These are phyloP conservation scores for Pseudogymnoascus sp. DNA, from an alignment of 2,329 filamentous ascomycete genomes.

Conservation along the genomic window DNA sequence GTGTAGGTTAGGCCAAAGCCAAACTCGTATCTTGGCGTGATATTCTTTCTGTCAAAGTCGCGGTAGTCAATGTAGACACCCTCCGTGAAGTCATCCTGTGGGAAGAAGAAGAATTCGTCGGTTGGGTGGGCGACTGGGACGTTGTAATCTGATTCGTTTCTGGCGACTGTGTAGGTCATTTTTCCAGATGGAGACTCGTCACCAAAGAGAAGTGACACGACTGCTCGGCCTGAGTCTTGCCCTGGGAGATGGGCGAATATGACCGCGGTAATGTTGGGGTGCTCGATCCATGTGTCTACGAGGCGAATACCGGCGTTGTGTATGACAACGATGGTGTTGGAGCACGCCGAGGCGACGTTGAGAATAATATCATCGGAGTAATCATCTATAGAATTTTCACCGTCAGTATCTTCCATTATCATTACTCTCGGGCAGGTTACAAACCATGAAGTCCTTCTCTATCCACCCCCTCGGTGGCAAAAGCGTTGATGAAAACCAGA, in stretches of 20 bases:
- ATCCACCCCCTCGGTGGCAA: constrained; percentile 64
- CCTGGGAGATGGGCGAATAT: constrained; percentile 52
- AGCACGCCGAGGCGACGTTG: constrained; percentile 48
- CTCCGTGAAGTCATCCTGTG: constrained; percentile 27
- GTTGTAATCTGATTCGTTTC: constrained; percentile 40
- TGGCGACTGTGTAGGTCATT: constrained; percentile 53
- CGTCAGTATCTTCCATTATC: neutral
- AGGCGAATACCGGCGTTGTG: constrained; percentile 54
- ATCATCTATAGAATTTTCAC: constrained; percentile 18
- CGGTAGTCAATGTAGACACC: constrained; percentile 45
- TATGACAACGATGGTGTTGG: constrained; percentile 54
- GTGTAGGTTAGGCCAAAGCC: constrained; percentile 48
- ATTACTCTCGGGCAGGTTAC: neutral
- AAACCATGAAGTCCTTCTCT: constrained; percentile 45
- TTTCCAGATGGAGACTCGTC: constrained; percentile 41
- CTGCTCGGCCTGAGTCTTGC: constrained; percentile 51
- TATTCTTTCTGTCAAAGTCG: constrained; percentile 36
- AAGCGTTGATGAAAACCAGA: constrained; percentile 57
- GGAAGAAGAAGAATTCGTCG: constrained; percentile 26
- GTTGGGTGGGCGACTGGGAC: constrained; percentile 5
- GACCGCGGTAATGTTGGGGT: constrained; percentile 55
- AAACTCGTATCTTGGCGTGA: constrained; percentile 31
- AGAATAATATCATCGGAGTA: constrained; percentile 45
- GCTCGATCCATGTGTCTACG: constrained; percentile 50
- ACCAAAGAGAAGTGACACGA: constrained; percentile 55